Conservation (phyloP, 2,329 filamentous ascomycete genomes). For the Lithohypha guttulata region DNA sequence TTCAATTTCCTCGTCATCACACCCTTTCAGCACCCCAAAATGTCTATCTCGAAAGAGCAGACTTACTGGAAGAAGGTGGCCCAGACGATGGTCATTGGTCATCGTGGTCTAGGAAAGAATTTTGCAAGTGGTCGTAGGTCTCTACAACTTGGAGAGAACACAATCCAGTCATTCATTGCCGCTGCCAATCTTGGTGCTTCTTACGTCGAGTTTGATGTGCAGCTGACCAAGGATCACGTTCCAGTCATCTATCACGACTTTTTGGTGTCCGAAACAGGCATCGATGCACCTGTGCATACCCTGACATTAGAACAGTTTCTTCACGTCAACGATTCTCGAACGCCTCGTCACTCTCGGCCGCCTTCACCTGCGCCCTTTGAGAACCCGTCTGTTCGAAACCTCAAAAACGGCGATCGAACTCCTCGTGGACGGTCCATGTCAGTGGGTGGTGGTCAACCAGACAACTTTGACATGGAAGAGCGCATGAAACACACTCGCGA, state of each 20-base stretch:
- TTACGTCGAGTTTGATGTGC: conserved; percentile 71
- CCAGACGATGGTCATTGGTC: conserved; percentile 71
- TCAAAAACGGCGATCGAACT: conserved; percentile 19
- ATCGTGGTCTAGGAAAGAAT: conserved; percentile 80
- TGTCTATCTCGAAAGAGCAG: conserved; percentile 79
- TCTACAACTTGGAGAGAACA: conserved; percentile 92
- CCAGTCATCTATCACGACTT: conserved; percentile 99
- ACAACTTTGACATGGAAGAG: conserved; percentile 52
- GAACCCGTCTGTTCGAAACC: conserved; percentile 14
- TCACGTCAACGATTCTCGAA: conserved; percentile 58
- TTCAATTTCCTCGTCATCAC: conserved; percentile 96
- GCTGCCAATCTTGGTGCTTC: conserved; percentile 81
- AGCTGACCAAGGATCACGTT: conserved; percentile 96
- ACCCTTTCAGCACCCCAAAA: conserved; percentile 85
- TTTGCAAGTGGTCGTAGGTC: conserved; percentile 65
- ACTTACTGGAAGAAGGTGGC: conserved; percentile 94
- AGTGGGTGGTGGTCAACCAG: conserved; percentile 40
- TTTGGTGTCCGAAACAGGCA: conserved; percentile 90
- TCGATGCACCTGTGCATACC: conserved; percentile 91
- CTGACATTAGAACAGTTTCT: conserved; percentile 92
- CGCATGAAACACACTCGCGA: conserved; percentile 96
- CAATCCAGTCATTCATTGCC: conserved; percentile 86
- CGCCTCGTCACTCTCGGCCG: conserved; percentile 36
- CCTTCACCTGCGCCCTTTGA: conserved; percentile 32
- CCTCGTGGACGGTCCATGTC: conserved; percentile 48